Base-by-base conservation (phyloP, 2,329 filamentous ascomycete genomes). In the Sphaerulina vaccinii region DNA sequence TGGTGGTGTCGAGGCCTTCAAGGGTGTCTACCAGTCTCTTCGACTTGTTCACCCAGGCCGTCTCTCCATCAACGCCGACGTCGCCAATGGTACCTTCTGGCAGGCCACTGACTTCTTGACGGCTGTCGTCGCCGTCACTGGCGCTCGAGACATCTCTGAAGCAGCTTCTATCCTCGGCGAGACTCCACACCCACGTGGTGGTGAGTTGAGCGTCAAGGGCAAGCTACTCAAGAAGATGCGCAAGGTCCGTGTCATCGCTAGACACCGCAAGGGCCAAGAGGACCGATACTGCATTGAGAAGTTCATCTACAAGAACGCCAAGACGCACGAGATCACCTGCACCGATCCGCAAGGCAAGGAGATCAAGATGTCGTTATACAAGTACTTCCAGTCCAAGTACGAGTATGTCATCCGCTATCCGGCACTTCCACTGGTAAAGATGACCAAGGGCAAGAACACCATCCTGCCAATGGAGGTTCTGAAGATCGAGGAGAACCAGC, bases 81-180 rank as follows among this genome's bases (percentile, higher is more conserved):
- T 96, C 23, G 86, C 91, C 51, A 96, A 97, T 66, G 88, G 89
- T 0, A 88, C 87, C 10, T 99, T 99, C 73, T 97, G 88, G 86
- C 78, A 75, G 32, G 54, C 69, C 1, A 67, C 70, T 23, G 68
- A 71, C 35, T 54, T 77, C 11, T 60, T 63, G 13, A 59, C 66
- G 16, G 63, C 69, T 45, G 70, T 69, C 37, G 54, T 68, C 1
- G 65, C 70, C 51, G 57, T 68, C 35, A 60, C 54, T 42, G 62
- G 57, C 18, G 56, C 41, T 40, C 58, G 61, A 6, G 51, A 62
- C 55, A 49, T 43, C 22, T 64, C 57, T 46, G 60, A 70, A 36
- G 62, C 73, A 13, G 57, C 62, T 35, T 39, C 49, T 29, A 40
- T 37, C 3, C 51, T 58, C 13, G 44, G 53, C 43, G 27, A 32